A percentile compares a stretch with the other conserved stretches of the same genome.
Evolutionary conservation across 1,139 yeast genomes (phyloP).

Genomic region (Candida sp.): DNA sequence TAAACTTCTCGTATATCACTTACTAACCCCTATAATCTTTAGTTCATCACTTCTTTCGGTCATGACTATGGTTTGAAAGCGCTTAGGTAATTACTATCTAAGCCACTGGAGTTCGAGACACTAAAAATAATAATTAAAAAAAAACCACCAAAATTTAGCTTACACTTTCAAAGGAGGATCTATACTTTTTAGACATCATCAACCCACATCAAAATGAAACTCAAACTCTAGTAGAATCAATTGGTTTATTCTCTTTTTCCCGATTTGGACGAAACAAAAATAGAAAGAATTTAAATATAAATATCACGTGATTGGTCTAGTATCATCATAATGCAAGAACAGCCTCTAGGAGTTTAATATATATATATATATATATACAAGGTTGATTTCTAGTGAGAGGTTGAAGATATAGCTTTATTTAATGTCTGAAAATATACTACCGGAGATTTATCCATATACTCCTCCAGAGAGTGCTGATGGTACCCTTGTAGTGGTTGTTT

Average conservation of each 20-base stretch:
- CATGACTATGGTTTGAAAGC: background rate
- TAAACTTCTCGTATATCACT: too few species aligned
- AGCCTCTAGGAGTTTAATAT: background rate
- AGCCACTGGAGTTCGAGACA: background rate
- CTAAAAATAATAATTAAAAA: background rate
- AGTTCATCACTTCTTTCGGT: too few species aligned
- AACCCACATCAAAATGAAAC: background rate
- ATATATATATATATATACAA: background rate
- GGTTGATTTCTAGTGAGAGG: background rate
- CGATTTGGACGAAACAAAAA: background rate
- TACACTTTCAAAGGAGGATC: background rate
- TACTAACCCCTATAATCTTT: too few species aligned
- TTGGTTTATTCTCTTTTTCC: background rate
- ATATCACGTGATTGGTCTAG: too few species aligned
- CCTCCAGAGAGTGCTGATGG: slow-evolving; percentile 42
- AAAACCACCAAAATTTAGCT: background rate
- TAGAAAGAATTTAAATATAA: background rate
- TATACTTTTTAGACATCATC: background rate
- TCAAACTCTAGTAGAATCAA: background rate
- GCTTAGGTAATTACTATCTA: background rate
- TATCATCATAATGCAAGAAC: background rate
- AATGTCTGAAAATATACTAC: background rate
- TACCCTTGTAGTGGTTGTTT: slow-evolving; percentile 41
- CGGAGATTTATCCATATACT: background rate
- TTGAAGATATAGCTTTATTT: background rate